Conservation (phyloP, 331 rosid species). For the Dryas integrifolia region DNA sequence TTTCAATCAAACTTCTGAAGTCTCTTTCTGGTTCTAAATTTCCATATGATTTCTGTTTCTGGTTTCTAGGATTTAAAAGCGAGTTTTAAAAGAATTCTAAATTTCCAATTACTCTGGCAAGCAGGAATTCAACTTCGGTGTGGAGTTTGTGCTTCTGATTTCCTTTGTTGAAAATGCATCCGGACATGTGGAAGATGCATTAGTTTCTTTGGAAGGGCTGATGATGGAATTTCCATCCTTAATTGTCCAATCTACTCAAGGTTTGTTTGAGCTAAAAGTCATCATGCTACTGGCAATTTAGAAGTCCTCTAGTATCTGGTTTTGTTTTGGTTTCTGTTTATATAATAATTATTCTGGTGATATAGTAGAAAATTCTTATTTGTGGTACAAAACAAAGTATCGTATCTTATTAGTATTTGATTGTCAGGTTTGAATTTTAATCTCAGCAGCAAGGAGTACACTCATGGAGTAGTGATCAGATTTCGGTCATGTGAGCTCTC, state of each 20-base stretch:
- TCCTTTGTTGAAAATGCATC: slow-evolving; percentile 48
- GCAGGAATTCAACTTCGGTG: slow-evolving; percentile 83
- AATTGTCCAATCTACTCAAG: slow-evolving; percentile 79
- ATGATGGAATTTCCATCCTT: slow-evolving; percentile 62
- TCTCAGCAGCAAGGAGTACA: slow-evolving; percentile 60
- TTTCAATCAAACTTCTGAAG: not conserved
- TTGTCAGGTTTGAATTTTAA: slow-evolving; percentile 65
- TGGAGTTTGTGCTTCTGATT: slow-evolving; percentile 75
- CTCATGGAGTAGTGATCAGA: slow-evolving; percentile 68
- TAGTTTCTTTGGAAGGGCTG: slow-evolving; percentile 52
- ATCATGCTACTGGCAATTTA: slow-evolving; percentile 21
- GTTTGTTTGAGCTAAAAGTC: slow-evolving; percentile 37
- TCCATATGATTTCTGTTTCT: not conserved
- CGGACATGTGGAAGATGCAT: slow-evolving; percentile 48
- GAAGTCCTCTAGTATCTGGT: slow-evolving; percentile 2
- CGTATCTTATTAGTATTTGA: slow-evolving; percentile 23
- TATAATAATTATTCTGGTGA: not conserved
- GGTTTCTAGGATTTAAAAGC: slow-evolving; percentile 17
- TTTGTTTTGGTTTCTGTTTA: not conserved
- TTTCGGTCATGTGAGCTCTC: slow-evolving; percentile 74
- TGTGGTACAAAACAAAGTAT: not conserved
- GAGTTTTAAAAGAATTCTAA: not conserved
- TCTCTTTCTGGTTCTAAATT: not conserved
- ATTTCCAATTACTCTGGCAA: slow-evolving; percentile 13
- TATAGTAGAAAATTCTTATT: not conserved